Conservation (phyloP, 2,329 filamentous ascomycete species). For the Colletotrichum orbiculare region DNA sequence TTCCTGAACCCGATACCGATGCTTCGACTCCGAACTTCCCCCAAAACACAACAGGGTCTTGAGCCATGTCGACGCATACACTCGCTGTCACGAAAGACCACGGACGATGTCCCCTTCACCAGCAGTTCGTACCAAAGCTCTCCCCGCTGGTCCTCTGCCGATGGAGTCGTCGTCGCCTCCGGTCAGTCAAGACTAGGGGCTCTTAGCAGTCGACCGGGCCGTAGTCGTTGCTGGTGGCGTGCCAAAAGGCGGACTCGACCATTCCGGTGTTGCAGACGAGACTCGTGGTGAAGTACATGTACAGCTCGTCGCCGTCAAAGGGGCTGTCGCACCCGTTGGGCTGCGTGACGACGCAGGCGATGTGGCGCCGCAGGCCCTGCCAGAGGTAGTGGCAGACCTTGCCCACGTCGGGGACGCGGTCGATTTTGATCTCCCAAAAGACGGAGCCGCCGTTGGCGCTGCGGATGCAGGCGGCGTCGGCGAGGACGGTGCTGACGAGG, state of each 20-base stretch:
- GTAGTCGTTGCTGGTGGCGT: constrained; percentile 10
- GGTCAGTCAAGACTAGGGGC: no score
- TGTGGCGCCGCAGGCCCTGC: neutral
- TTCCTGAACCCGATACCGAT: no score
- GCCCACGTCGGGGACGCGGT: neutral
- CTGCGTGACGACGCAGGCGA: neutral
- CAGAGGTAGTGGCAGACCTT: neutral
- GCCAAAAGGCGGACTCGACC: constrained; percentile 8
- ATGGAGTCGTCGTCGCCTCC: no score
- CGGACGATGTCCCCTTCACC: no score
- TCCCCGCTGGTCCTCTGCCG: no score
- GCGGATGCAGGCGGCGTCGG: neutral
- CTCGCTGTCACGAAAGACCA: no score
- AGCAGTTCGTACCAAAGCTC: no score
- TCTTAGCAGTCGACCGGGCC: constrained; percentile 2
- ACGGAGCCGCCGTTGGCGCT: neutral
- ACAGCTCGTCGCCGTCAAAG: constrained; percentile 1
- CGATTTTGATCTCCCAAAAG: constrained; percentile 19
- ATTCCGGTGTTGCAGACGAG: constrained; percentile 4
- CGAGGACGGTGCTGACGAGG: neutral
- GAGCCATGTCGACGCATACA: no score
- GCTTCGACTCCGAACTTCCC: no score
- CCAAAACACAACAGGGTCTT: no score
- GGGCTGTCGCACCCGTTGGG: constrained; percentile 13
- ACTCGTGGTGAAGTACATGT: constrained; percentile 13